Evolutionary conservation across 2,329 filamentous ascomycete species (phyloP), one percentile per base, ranked within the genome.

Genomic region (Sarocladium strictum): DNA sequence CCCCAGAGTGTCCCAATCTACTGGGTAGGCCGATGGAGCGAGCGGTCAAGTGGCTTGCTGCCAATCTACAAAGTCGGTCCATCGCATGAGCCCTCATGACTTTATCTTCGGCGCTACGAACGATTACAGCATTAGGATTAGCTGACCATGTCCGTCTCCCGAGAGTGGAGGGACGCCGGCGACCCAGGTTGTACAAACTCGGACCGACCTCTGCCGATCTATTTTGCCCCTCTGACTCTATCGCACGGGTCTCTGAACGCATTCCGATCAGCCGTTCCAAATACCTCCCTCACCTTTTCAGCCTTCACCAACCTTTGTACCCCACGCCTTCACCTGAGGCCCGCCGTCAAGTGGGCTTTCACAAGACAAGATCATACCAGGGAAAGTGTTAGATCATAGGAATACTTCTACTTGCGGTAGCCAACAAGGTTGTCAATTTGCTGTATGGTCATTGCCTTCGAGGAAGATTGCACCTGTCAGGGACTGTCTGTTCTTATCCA

Each of bases 11-110:
- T 32, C 47, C 27, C 47, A 24, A 35, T 3, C 19, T 4, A 19
- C 27, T 51, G 47, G 40, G 17, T 35, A 35, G 27, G 24, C 47
- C 26, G 17, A 32, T 23, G 47, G 27, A 19, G 17, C 19, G 47
- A n/a, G n/a, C n/a, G 47, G 14, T 51, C 27, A 15, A 10, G 47
- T 51, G 47, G 47, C 47, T 51, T 51, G 47, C 26, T 51, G 47
- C 29, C 47, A 27, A 47, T 47, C 43, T 47, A 43, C 17, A 3
- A 21, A 9, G 14, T 23, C 19, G 38, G 38, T 7, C 9, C 38
- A 43, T 43, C 38, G 14, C 38, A 7, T 21, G 38, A 43, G 38
- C 38, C 38, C 23, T 19, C 14, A 7, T 21, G 17, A n/a, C 6
- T 4, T 6, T 14, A 9, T 43, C 3, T 14, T 43, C 23, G n/a